Conservation (phyloP, 2,329 filamentous ascomycete species). For the Pseudocercospora crystallina region DNA sequence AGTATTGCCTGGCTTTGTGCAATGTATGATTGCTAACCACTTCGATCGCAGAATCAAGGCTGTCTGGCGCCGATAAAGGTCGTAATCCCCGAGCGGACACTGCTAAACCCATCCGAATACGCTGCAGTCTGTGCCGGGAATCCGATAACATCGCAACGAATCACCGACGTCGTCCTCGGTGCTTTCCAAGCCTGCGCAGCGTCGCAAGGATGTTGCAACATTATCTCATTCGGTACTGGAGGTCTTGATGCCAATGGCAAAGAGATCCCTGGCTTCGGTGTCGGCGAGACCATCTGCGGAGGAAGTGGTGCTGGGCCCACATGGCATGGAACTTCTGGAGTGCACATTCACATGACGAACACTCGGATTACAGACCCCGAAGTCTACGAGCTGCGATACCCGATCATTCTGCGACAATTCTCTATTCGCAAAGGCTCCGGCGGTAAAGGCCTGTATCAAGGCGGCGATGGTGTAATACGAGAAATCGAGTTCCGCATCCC, state of each 20-base stretch:
- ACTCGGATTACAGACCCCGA: constrained; percentile 40
- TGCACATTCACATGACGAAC: constrained; percentile 41
- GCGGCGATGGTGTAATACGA: constrained; percentile 35
- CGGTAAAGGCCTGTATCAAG: constrained; percentile 31
- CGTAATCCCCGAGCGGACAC: constrained; percentile 29
- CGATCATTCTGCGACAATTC: constrained; percentile 36
- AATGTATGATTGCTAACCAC: constrained; percentile 66
- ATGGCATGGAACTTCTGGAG: constrained; percentile 35
- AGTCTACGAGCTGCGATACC: constrained; percentile 38
- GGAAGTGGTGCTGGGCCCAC: constrained; percentile 36
- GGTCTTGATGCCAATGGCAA: constrained; percentile 24
- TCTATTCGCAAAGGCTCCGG: constrained; percentile 33
- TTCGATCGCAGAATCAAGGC: constrained; percentile 57
- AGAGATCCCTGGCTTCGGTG: constrained; percentile 33
- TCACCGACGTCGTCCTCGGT: constrained; percentile 35
- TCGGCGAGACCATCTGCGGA: constrained; percentile 39
- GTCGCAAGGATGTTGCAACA: constrained; percentile 34
- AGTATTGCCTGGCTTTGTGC: constrained; percentile 20
- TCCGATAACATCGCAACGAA: constrained; percentile 33
- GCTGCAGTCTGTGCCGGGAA: constrained; percentile 36
- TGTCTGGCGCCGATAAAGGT: constrained; percentile 32
- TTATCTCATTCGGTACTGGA: constrained; percentile 34
- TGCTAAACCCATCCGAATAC: constrained; percentile 31
- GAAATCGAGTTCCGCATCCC: constrained; percentile 34
- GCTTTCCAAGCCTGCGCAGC: constrained; percentile 36